Evolutionary conservation across 495 filamentous ascomycete species (phyloP), one percentile per base, ranked within the genome.

Genomic region (Penicillium salamii): DNA sequence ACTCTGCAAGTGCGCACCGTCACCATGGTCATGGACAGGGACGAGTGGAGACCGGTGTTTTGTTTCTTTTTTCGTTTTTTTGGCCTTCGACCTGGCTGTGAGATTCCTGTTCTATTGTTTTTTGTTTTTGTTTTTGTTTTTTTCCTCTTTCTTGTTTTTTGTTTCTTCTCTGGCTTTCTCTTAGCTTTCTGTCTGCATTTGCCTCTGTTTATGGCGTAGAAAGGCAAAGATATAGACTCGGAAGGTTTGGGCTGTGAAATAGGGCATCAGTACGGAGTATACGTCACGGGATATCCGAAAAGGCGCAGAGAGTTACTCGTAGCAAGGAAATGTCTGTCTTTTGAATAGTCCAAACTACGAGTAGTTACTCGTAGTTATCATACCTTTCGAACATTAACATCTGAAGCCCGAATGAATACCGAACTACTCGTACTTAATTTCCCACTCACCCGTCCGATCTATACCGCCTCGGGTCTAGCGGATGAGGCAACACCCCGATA

Each of bases 1-100:
- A 47, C 60, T 44, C 60, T 61, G 57, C 57, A 58, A 64, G 61
- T 64, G 61, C 50, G 57, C 43, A 48, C 57, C 61, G 52, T 64
- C 52, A 54, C 61, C 61, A 42, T 52, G 58, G 58, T 53, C 58
- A 50, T 61, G 61, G 60, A 54, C 51, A 63, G 60, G 57, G 54
- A 61, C 57, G 12, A 43, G 57, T 60, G 60, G 57, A 58, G 59
- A 38, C 54, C 23, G 45, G 40, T 36, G 49, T 42, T 45, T 37
- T 19, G 9, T 21, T 20, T 36, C 40, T 12, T 32, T 43, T 13
- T 37, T 18, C 42, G 24, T 15, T 34, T 40, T 28, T 26, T 15
- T 46, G 29, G 12, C 29, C 29, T 24, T 2, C 3, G 23, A 26
- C n/a, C n/a, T n/a, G n/a, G n/a, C n/a, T n/a, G n/a, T n/a, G n/a